Conservation (phyloP, 495 filamentous ascomycete species). For the Cryomyces minteri region DNA sequence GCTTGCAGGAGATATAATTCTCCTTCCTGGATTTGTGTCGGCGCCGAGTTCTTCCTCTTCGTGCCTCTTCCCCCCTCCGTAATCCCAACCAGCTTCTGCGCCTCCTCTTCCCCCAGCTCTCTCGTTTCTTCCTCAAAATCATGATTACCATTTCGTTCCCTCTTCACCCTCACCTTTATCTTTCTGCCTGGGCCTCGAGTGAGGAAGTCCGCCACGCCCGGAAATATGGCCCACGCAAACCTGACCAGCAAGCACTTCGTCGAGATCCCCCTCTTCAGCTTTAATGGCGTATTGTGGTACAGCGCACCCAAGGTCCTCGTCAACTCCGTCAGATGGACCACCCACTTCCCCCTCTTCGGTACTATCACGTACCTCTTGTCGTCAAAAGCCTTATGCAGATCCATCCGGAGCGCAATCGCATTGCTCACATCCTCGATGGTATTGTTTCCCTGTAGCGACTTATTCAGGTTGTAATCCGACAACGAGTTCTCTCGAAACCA, state of each 20-base stretch:
- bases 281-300: slow-evolving; percentile 3
- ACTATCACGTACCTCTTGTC: slow-evolving; percentile 1
- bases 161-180: neutral
- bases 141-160: too few species aligned
- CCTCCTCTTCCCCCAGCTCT: too few species aligned
- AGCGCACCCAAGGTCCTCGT: slow-evolving; percentile 1
- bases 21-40: too few species aligned
- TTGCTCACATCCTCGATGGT: slow-evolving; percentile 4
- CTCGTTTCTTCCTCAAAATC: too few species aligned
- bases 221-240: slow-evolving; percentile 10
- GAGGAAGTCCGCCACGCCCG: neutral
- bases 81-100: too few species aligned
- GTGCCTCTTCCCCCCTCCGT: too few species aligned
- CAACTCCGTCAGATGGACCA: slow-evolving; percentile 1
- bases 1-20: too few species aligned
- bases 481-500: slow-evolving; percentile 7
- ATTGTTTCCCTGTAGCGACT: too few species aligned
- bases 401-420: slow-evolving; percentile 2
- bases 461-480: slow-evolving; percentile 1
- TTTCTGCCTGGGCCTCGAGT: neutral
- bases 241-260: slow-evolving; percentile 1
- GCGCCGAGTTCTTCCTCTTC: too few species aligned
- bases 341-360: slow-evolving; percentile 2
- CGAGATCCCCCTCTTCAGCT: neutral
- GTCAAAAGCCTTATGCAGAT: slow-evolving; percentile 6